phyloP scores from a whole-genome alignment of 495 filamentous ascomycete species.

The Penicillium riverlandense region DNA sequence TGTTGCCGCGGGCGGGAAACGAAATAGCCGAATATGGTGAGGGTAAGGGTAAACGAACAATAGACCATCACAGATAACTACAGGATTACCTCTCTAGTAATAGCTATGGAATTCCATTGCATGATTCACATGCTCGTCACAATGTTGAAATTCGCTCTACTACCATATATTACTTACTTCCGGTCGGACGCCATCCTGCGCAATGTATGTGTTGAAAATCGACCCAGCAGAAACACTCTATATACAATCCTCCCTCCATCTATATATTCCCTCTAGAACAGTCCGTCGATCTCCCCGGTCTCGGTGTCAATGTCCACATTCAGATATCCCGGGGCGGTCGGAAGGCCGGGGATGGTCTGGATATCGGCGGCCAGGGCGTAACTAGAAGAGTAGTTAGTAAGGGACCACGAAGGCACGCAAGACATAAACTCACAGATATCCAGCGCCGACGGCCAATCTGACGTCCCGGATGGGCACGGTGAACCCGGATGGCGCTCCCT shows the following conservation, averaged over 20 bases:
- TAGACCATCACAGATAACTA: too few relatives aligned
- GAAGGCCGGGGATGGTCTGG: conserved; percentile 93
- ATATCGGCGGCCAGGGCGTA: conserved; percentile 96
- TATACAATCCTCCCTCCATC: conserved; percentile 7
- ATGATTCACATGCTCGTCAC: too few relatives aligned
- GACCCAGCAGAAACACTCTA: conserved; percentile 4
- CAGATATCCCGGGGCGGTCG: conserved; percentile 90
- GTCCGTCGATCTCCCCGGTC: conserved; percentile 91
- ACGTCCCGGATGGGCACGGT: conserved; percentile 94
- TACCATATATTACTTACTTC: neutral
- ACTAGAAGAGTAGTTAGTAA: conserved; percentile 29
- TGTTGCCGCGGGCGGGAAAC: neutral
- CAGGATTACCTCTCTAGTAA: too few relatives aligned
- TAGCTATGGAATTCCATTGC: too few relatives aligned
- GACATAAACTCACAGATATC: conserved; percentile 63
- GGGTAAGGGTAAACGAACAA: too few relatives aligned
- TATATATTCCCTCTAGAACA: conserved; percentile 57
- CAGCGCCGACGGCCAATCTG: conserved; percentile 85
- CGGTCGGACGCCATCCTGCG: conserved; percentile 11
- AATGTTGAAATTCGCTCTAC: too few relatives aligned
- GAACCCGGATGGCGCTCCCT: conserved; percentile 95
- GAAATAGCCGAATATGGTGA: too few relatives aligned
- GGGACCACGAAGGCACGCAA: neutral
- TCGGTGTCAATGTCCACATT: conserved; percentile 92
- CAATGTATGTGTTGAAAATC: conserved; percentile 16